Evolutionary conservation across 202 grass and related monocot genomes (phyloP).

Genomic region (Brachypodium distachyon): DNA sequence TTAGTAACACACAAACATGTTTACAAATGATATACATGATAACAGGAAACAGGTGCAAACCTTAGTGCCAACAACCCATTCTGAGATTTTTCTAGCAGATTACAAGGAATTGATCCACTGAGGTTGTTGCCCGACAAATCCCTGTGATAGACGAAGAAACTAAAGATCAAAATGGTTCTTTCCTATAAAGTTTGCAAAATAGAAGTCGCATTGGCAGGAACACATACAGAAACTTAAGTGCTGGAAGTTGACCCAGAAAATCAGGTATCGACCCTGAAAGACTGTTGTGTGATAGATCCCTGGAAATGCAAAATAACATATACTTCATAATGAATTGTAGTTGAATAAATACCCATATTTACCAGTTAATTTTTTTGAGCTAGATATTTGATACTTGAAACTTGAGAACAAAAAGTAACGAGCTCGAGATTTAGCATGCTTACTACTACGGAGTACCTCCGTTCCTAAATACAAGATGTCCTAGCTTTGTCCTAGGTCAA

Average conservation of each 20-base stretch:
- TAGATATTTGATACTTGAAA: neutral
- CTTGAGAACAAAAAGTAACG: neutral
- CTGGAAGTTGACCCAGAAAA: constrained; percentile 15
- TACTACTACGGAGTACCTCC: too few species aligned
- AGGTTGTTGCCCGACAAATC: constrained; percentile 7
- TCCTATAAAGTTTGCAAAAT: neutral
- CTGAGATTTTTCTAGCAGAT: neutral
- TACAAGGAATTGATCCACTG: neutral
- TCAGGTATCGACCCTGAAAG: constrained; percentile 43
- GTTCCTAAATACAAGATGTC: too few species aligned
- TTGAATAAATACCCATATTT: neutral
- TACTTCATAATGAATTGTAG: neutral
- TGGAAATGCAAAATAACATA: neutral
- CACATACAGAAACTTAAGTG: constrained; percentile 46
- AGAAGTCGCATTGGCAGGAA: neutral
- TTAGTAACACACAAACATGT: neutral
- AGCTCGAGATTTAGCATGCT: neutral
- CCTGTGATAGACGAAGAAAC: neutral
- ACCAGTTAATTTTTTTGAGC: neutral
- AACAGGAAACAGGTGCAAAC: neutral
- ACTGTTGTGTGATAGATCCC: constrained; percentile 55
- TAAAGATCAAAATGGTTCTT: neutral
- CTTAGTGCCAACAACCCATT: neutral
- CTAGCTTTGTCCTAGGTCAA: too few species aligned
- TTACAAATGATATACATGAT: neutral